Conservation (phyloP, 169 alveolate species). For the Cryptosporidium xiaoi region DNA sequence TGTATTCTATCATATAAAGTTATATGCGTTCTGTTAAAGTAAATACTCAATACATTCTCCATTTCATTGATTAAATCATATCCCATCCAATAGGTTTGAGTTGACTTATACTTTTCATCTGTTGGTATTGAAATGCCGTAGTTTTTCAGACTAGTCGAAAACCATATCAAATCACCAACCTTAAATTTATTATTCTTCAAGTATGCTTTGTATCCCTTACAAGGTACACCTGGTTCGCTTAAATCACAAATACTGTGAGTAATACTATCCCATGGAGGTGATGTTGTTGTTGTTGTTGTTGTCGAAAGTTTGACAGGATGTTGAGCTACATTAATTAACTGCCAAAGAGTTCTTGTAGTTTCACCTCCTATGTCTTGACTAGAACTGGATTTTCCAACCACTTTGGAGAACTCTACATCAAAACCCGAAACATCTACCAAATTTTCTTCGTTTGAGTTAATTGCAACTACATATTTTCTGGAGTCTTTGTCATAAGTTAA, state of each 20-base stretch:
- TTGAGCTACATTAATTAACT: background rate
- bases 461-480: conserved; percentile 15
- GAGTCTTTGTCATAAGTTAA: background rate
- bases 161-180: conserved; percentile 24
- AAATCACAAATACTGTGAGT: conserved; percentile 24
- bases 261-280: conserved; percentile 38
- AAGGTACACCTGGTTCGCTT: background rate
- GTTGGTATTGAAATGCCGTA: background rate
- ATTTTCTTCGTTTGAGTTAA: conserved; percentile 37
- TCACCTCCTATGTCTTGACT: background rate
- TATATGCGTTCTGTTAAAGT: conserved; percentile 14
- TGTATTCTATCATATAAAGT: background rate
- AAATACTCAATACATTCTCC: background rate
- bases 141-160: conserved; percentile 14
- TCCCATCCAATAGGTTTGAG: background rate
- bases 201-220: conserved; percentile 19
- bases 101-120: background rate
- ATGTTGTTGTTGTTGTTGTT: conserved; percentile 58
- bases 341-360: conserved; percentile 17
- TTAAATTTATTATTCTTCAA: background rate
- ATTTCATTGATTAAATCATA: background rate
- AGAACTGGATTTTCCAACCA: background rate
- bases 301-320: conserved; percentile 28
- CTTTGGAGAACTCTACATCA: background rate
- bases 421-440: conserved; percentile 4